A percentile compares a stretch with the other conserved stretches of the same genome.
phyloP scores from a whole-genome alignment of 257 asterid species.

The Penstemon eatonii region DNA sequence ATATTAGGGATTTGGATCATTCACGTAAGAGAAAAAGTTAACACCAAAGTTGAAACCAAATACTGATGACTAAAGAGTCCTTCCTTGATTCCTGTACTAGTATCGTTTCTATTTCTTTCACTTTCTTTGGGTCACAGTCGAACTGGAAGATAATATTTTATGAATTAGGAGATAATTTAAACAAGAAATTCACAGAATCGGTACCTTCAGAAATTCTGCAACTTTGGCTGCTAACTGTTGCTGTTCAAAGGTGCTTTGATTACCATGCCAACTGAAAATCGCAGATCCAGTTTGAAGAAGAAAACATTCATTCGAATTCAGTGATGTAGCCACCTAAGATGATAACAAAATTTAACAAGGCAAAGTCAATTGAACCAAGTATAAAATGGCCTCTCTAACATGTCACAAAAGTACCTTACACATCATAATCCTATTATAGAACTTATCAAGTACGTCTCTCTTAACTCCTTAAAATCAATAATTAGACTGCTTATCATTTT shows the following conservation, averaged over 20 bases:
- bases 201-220: slow-evolving; percentile 93
- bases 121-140: background rate
- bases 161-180: background rate
- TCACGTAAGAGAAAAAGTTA: background rate
- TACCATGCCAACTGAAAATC: slow-evolving; percentile 84
- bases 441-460: background rate
- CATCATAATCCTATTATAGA: background rate
- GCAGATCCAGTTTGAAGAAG: slow-evolving; percentile 90
- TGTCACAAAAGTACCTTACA: background rate
- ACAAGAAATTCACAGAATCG: slow-evolving; percentile 1
- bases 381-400: background rate
- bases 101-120: background rate
- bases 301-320: slow-evolving; percentile 81
- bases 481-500: background rate
- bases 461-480: background rate
- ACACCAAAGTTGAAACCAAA: background rate
- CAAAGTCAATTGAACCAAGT: slow-evolving; percentile 10
- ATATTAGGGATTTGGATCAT: background rate
- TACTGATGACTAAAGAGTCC: background rate
- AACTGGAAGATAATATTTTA: background rate
- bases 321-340: slow-evolving; percentile 67
- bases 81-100: background rate
- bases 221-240: slow-evolving; percentile 84
- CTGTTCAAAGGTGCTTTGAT: slow-evolving; percentile 82
- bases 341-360: slow-evolving; percentile 18